Evolutionary conservation across 805 yeast genomes (phyloP).

Genomic region (Ogataea polymorpha): DNA sequence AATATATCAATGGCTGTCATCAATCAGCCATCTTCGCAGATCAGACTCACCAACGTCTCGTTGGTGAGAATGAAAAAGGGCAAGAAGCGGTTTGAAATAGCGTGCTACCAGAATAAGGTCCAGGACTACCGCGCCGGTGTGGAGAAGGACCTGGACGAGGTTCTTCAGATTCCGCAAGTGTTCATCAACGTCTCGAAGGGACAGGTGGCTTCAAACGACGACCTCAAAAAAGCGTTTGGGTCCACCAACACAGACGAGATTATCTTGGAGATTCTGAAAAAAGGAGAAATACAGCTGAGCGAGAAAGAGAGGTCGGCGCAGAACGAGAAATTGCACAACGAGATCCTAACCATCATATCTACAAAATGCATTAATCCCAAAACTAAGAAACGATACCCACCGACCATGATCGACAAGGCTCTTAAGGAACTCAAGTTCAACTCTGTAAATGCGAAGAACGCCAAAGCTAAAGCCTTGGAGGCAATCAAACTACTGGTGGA

Average conservation of each 20-base stretch:
- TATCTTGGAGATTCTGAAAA: slow-evolving; percentile 75
- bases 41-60: slow-evolving; percentile 90
- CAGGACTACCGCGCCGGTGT: slow-evolving; percentile 89
- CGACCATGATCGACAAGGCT: slow-evolving; percentile 89
- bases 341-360: slow-evolving; percentile 76
- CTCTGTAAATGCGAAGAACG: slow-evolving; percentile 51
- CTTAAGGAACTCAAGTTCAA: slow-evolving; percentile 76
- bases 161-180: slow-evolving; percentile 92
- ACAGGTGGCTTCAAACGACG: slow-evolving; percentile 85
- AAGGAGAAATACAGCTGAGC: slow-evolving; percentile 92
- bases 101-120: slow-evolving; percentile 95
- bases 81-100: slow-evolving; percentile 88
- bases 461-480: slow-evolving; percentile 88
- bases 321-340: slow-evolving; percentile 52
- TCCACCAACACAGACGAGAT: slow-evolving; percentile 72
- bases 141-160: slow-evolving; percentile 94
- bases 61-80: slow-evolving; percentile 88
- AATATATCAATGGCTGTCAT: slow-evolving; percentile 39
- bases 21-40: slow-evolving; percentile 86
- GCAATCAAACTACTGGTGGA: slow-evolving; percentile 77
- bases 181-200: slow-evolving; percentile 93
- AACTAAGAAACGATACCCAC: slow-evolving; percentile 88
- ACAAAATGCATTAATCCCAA: slow-evolving; percentile 90
- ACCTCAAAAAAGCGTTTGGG: slow-evolving; percentile 68
- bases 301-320: slow-evolving; percentile 88